A percentile compares a stretch with the other conserved stretches of the same genome.
These are phyloP conservation scores for Coniosporium tulheliwenetii DNA, from an alignment of 2,329 filamentous ascomycete genomes.

Conservation along the genomic window DNA sequence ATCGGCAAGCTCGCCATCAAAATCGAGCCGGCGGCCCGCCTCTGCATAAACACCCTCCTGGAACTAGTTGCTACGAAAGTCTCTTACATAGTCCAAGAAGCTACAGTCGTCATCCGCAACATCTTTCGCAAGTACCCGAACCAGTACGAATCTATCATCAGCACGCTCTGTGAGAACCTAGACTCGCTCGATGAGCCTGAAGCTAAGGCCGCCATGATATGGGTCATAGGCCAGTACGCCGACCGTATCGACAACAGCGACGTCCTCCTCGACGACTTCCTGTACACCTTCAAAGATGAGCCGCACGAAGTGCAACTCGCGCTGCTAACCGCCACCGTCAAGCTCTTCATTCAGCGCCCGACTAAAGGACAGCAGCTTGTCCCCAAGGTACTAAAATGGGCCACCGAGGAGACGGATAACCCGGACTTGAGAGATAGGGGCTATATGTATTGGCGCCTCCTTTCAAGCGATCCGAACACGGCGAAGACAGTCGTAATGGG, in stretches of 20 bases:
- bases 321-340: slow-evolving; percentile 87
- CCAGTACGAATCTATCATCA: slow-evolving; percentile 95
- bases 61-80: slow-evolving; percentile 96
- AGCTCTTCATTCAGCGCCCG: slow-evolving; percentile 91
- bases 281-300: slow-evolving; percentile 88
- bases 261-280: slow-evolving; percentile 81
- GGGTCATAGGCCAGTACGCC: slow-evolving; percentile 97
- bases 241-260: slow-evolving; percentile 96
- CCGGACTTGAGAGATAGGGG: slow-evolving; percentile 89
- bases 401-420: slow-evolving; percentile 98
- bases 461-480: slow-evolving; percentile 78
- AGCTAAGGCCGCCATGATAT: slow-evolving; percentile 96
- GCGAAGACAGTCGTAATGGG: slow-evolving; percentile 91
- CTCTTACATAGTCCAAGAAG: slow-evolving; percentile 97
- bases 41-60: slow-evolving; percentile 84
- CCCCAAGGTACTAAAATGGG: slow-evolving; percentile 93
- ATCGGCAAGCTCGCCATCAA: slow-evolving; percentile 98
- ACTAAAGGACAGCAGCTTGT: slow-evolving; percentile 77
- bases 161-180: slow-evolving; percentile 85
- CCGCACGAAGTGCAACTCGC: slow-evolving; percentile 91
- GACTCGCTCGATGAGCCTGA: slow-evolving; percentile 95
- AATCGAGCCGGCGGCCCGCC: slow-evolving; percentile 81
- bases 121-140: slow-evolving; percentile 99
- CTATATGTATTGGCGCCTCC: slow-evolving; percentile 98
- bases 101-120: slow-evolving; percentile 95